phyloP scores from a whole-genome alignment of 192 early-diverging fungal genomes.

The Backusella parvicylindrica region DNA sequence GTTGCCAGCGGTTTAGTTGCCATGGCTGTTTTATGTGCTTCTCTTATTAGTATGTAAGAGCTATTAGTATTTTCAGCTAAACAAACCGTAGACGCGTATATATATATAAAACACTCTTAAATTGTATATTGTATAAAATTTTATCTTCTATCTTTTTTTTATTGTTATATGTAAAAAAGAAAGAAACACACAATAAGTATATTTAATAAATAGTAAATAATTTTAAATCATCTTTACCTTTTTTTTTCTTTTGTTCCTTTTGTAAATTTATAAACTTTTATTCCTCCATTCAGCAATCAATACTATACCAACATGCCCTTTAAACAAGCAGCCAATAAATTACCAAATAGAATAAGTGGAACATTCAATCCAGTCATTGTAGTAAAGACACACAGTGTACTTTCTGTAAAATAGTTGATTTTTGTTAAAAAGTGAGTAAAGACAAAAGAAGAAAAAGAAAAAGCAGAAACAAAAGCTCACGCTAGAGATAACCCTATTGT shows the following conservation, averaged over 20 bases:
- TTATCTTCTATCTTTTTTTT: not conserved
- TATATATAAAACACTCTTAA: not conserved
- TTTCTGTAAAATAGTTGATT: slow-evolving; percentile 88
- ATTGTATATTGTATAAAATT: not conserved
- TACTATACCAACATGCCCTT: slow-evolving; percentile 75
- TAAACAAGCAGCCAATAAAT: slow-evolving; percentile 63
- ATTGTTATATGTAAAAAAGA: no score
- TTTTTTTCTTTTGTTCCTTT: no score
- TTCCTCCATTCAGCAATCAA: no score
- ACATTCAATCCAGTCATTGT: slow-evolving; percentile 91
- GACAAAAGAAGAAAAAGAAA: no score
- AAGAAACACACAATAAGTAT: no score
- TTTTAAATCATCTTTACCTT: no score
- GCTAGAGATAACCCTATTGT: no score
- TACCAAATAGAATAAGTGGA: slow-evolving; percentile 68
- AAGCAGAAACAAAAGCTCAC: no score
- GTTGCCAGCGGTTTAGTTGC: not conserved
- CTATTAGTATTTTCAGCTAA: no score
- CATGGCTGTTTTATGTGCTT: not conserved
- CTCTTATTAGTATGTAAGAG: not conserved
- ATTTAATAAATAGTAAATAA: no score
- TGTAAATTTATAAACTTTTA: no score
- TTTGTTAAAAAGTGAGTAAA: no score
- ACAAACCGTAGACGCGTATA: not conserved
- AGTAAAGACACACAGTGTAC: slow-evolving; percentile 84